Evolutionary conservation across 2,329 filamentous ascomycete genomes (phyloP).

Genomic region (Colletotrichum sojae): DNA sequence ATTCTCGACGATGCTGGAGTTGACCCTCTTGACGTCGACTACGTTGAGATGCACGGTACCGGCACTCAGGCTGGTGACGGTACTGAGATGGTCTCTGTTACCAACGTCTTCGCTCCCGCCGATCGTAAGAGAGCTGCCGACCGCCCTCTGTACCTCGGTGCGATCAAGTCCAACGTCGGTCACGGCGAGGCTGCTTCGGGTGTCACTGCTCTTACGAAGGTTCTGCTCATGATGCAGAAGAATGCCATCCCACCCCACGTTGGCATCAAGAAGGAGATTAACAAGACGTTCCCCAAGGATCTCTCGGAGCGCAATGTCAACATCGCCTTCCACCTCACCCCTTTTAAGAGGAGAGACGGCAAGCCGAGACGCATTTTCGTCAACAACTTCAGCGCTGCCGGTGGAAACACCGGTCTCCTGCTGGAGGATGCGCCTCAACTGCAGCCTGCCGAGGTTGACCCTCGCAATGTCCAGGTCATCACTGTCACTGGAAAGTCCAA

Average conservation of each 20-base stretch:
- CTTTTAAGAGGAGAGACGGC: slow-evolving; percentile 63
- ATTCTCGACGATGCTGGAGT: slow-evolving; percentile 81
- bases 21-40: slow-evolving; percentile 82
- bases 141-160: slow-evolving; percentile 72
- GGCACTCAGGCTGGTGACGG: slow-evolving; percentile 89
- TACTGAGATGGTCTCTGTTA: slow-evolving; percentile 85
- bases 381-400: slow-evolving; percentile 81
- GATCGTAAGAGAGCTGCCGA: slow-evolving; percentile 61
- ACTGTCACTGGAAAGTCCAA: slow-evolving; percentile 70
- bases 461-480: slow-evolving; percentile 71
- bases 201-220: slow-evolving; percentile 74
- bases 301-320: slow-evolving; percentile 70
- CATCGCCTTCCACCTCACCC: slow-evolving; percentile 68
- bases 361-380: slow-evolving; percentile 66
- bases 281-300: slow-evolving; percentile 71
- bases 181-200: slow-evolving; percentile 75
- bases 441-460: slow-evolving; percentile 62
- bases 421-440: slow-evolving; percentile 72
- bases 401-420: slow-evolving; percentile 78
- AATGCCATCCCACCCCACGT: slow-evolving; percentile 75
- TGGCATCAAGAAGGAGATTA: slow-evolving; percentile 76
- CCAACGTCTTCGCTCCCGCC: slow-evolving; percentile 65
- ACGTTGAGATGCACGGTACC: slow-evolving; percentile 92
- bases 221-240: slow-evolving; percentile 75
- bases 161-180: slow-evolving; percentile 75